Conservation (phyloP, 495 filamentous ascomycete genomes). For the Hypoxylon trugodes region DNA sequence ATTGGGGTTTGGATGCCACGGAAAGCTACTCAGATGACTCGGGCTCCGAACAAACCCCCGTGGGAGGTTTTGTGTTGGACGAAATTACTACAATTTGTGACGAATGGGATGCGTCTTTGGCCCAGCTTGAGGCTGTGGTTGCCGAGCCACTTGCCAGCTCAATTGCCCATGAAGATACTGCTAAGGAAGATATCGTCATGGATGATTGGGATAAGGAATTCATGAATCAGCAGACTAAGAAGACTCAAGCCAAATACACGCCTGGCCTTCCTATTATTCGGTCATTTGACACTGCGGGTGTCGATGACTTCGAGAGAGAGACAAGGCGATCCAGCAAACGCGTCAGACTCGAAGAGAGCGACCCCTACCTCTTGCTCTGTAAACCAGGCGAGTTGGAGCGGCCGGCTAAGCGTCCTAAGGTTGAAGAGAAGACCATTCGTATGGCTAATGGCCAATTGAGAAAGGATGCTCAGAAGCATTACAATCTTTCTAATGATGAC, state of each 20-base stretch:
- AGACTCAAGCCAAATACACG: slow-evolving; percentile 45
- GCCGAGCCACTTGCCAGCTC: slow-evolving; percentile 17
- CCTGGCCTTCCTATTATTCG: slow-evolving; percentile 54
- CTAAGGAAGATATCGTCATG: slow-evolving; percentile 56
- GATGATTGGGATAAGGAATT: slow-evolving; percentile 65
- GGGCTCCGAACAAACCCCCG: slow-evolving; percentile 61
- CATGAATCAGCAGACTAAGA: slow-evolving; percentile 51
- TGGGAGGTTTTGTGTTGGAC: slow-evolving; percentile 73
- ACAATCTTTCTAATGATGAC: slow-evolving; percentile 95
- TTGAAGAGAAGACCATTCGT: slow-evolving; percentile 59
- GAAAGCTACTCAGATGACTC: slow-evolving; percentile 56
- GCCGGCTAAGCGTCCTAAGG: slow-evolving; percentile 56
- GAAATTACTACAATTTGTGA: slow-evolving; percentile 83
- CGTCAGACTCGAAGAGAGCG: slow-evolving; percentile 86
- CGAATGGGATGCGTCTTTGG: slow-evolving; percentile 77
- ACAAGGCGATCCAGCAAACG: slow-evolving; percentile 75
- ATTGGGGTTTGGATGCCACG: slow-evolving; percentile 54
- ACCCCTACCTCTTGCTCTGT: slow-evolving; percentile 85
- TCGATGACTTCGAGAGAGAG: slow-evolving; percentile 64
- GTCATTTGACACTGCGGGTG: slow-evolving; percentile 51
- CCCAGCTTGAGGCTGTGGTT: slow-evolving; percentile 39
- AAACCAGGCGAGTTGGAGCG: slow-evolving; percentile 58
- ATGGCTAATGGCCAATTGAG: slow-evolving; percentile 63
- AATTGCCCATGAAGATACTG: too few relatives aligned
- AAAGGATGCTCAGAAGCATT: slow-evolving; percentile 74